phyloP scores from a whole-genome alignment of 108 stramenopile genomes.

The Parietichytrium sp. region DNA sequence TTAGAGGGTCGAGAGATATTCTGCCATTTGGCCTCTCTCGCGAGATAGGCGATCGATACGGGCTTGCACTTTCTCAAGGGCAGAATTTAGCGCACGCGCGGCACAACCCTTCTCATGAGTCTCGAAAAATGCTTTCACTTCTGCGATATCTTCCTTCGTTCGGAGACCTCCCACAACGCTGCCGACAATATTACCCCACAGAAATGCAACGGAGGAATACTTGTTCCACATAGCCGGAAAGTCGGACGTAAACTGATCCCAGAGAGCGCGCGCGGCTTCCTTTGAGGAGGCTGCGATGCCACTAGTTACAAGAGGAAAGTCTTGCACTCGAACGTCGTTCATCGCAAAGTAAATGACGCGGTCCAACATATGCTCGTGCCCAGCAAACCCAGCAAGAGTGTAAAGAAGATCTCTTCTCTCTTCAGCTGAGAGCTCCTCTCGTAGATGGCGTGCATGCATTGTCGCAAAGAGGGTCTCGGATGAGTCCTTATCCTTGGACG shows the following conservation, averaged over 20 bases:
- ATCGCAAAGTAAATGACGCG: slow-evolving; percentile 9
- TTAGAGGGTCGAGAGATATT: too few relatives aligned
- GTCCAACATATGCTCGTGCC: not conserved
- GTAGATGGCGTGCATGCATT: not conserved
- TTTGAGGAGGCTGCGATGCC: not conserved
- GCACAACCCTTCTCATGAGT: not conserved
- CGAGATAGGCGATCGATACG: slow-evolving; percentile 27
- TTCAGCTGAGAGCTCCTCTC: slow-evolving; percentile 5
- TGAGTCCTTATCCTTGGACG: not conserved
- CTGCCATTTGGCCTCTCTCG: too few relatives aligned
- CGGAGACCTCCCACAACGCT: not conserved
- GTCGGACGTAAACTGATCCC: not conserved
- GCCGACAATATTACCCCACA: not conserved
- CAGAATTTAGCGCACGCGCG: not conserved
- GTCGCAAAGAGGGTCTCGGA: not conserved
- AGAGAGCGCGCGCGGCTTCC: not conserved
- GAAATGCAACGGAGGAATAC: slow-evolving; percentile 7
- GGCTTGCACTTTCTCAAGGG: slow-evolving; percentile 26
- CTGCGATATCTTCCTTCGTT: not conserved
- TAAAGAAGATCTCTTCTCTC: slow-evolving; percentile 26
- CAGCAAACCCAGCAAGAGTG: not conserved
- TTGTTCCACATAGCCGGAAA: not conserved
- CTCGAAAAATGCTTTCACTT: not conserved
- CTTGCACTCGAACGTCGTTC: slow-evolving; percentile 28
- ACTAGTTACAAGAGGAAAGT: not conserved